A percentile compares a stretch with the other conserved stretches of the same genome.
Evolutionary conservation across 768 basidiomycete species (phyloP).

Genomic region (Mycena filopes): DNA sequence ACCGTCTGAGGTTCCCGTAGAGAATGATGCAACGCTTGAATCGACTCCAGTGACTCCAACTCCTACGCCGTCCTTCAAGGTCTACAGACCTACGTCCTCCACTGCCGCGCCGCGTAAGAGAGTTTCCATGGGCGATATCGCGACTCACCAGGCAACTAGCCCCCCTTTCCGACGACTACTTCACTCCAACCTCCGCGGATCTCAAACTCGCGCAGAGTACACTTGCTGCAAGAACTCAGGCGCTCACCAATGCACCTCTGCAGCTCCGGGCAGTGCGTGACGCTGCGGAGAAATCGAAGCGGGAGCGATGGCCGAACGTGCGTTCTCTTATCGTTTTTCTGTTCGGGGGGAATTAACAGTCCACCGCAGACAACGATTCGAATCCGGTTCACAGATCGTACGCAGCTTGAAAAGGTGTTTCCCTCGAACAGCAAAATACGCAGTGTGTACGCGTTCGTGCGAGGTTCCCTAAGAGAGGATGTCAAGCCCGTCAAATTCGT

Average conservation of each 20-base stretch:
- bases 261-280: constrained; percentile 73
- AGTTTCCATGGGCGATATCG: neutral
- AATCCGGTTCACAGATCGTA: constrained; percentile 83
- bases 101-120: constrained; percentile 47
- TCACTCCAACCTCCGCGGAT: constrained; percentile 77
- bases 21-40: constrained; percentile 1
- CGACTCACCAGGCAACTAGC: constrained; percentile 41
- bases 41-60: constrained; percentile 8
- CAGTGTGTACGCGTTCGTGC: constrained; percentile 87
- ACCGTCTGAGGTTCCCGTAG: constrained; percentile 18
- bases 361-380: constrained; percentile 78
- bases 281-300: constrained; percentile 66
- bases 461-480: constrained; percentile 75
- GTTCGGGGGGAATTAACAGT: neutral
- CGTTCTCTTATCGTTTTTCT: constrained; percentile 32
- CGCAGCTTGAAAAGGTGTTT: constrained; percentile 82
- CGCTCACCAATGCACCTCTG: constrained; percentile 77
- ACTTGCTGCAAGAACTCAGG: constrained; percentile 68
- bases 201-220: constrained; percentile 73
- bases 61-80: constrained; percentile 50
- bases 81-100: constrained; percentile 56
- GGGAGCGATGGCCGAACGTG: constrained; percentile 80
- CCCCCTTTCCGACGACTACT: constrained; percentile 77
- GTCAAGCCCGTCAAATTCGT: constrained; percentile 84
- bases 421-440: constrained; percentile 83